Evolutionary conservation across 2,329 filamentous ascomycete species (phyloP).

Genomic region (Exophiala mesophila): DNA sequence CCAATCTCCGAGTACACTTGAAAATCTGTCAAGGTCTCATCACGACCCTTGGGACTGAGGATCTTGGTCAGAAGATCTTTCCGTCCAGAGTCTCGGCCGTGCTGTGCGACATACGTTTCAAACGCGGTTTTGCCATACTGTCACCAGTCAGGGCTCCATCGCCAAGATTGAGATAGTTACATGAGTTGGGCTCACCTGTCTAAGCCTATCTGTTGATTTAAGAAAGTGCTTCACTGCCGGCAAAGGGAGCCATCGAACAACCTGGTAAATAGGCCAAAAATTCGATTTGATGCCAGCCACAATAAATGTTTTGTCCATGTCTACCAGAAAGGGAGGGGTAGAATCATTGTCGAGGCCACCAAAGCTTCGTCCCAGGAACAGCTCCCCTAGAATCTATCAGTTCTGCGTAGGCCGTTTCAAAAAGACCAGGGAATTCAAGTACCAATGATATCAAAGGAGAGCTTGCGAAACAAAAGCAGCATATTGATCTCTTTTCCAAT

Average conservation of each 20-base stretch:
- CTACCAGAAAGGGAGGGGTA: not conserved
- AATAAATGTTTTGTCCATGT: not conserved
- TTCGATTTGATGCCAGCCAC: not conserved
- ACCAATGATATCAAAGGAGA: not conserved
- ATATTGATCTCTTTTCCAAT: not conserved
- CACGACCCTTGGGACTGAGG: not conserved
- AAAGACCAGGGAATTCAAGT: constrained; percentile 24
- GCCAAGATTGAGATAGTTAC: no score
- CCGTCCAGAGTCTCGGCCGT: constrained; percentile 2
- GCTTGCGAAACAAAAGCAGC: not conserved
- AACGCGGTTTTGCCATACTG: constrained; percentile 3
- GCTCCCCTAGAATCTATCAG: no score
- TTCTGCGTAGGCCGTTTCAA: no score
- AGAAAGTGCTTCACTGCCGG: not conserved
- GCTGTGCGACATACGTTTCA: not conserved
- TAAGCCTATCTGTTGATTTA: not conserved
- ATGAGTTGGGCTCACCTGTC: no score
- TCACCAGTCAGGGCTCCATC: no score
- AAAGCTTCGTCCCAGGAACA: not conserved
- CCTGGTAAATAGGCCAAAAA: not conserved
- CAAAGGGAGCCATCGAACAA: not conserved
- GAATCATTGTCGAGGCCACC: not conserved
- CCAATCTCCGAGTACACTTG: constrained; percentile 2
- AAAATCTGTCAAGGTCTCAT: not conserved
- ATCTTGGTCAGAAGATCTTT: constrained; percentile 2